phyloP scores from a whole-genome alignment of 2,329 filamentous ascomycete genomes.

The Fusarium succisae region DNA sequence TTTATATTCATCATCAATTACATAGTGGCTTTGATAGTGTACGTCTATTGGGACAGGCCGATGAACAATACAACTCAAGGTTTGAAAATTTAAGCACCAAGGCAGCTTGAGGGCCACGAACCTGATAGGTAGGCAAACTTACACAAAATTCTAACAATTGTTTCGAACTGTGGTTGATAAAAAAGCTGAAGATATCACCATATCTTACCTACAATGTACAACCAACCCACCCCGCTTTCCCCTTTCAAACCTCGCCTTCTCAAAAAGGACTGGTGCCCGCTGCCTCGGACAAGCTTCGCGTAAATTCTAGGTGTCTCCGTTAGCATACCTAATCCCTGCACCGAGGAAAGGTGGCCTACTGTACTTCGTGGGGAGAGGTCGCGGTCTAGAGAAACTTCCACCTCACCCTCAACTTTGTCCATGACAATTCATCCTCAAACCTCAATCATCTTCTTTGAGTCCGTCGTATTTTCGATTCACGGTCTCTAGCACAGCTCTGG shows the following conservation, averaged over 20 bases:
- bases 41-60: not conserved
- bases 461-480: constrained; percentile 36
- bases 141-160: not conserved
- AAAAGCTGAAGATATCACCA: not conserved
- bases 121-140: not conserved
- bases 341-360: constrained; percentile 37
- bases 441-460: constrained; percentile 38
- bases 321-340: constrained; percentile 30
- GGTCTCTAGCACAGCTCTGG: constrained; percentile 52
- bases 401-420: constrained; percentile 51
- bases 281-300: constrained; percentile 42
- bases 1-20: not conserved
- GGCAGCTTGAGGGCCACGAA: not conserved
- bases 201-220: constrained; percentile 14
- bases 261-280: constrained; percentile 15
- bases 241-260: constrained; percentile 22
- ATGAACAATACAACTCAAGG: not conserved
- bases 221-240: constrained; percentile 30
- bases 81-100: not conserved
- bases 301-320: constrained; percentile 43
- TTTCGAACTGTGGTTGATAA: not conserved
- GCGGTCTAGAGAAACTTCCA: constrained; percentile 52
- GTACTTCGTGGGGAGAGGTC: constrained; percentile 43
- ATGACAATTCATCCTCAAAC: constrained; percentile 40
- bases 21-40: not conserved